Evolutionary conservation across 225 moss, liverwort and hornwort genomes (phyloP), one percentile per base, ranked within the genome.

Genomic region (Straminergon stramineum): DNA sequence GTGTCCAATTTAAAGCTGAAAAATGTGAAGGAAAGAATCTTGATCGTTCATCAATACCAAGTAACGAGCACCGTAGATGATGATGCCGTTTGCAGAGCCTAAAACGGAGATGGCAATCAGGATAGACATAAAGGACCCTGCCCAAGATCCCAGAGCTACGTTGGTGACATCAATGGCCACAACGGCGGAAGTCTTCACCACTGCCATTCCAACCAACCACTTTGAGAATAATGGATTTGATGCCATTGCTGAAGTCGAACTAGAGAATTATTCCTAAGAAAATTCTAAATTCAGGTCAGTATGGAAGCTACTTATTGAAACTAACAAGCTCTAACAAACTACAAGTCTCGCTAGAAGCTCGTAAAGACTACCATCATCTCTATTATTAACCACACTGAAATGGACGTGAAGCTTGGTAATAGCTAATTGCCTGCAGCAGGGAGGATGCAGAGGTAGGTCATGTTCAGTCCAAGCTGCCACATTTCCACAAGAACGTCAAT

Each of bases 361-460:
- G n/a, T 53, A 35, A 41, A 31, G 62, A 78, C 11, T 57, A 63
- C 15, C 51, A 48, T 57, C 39, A 56, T 83, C 58, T 67, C 70
- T 32, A 84, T 19, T 58, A 19, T 51, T 51, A 67, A 84, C 80
- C 81, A 76, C 37, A 84, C n/a, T 71, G 41, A 85, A 83, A 71
- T 43, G 22, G 57, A 67, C 26, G 30, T 17, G 28, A 41, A 89
- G 43, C 8, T 32, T 17, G 80, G 79, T 55, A 89, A 79, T 15
- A 83, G 48, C 79, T 82, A 81, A 92, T 94, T 95, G 91, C 96
- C 93, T 92, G 95, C 89, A 65, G 93, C 92, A 78, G 98, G 96
- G 85, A 98, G 94, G 76, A 97, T 92, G 86, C 93, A 93, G 69
- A 97, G 95, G 84, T 96, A 98, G 51, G 88, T 45, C 82, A 95